Conservation (phyloP, 164 flowering plant species). For the Liquidambar formosana region DNA sequence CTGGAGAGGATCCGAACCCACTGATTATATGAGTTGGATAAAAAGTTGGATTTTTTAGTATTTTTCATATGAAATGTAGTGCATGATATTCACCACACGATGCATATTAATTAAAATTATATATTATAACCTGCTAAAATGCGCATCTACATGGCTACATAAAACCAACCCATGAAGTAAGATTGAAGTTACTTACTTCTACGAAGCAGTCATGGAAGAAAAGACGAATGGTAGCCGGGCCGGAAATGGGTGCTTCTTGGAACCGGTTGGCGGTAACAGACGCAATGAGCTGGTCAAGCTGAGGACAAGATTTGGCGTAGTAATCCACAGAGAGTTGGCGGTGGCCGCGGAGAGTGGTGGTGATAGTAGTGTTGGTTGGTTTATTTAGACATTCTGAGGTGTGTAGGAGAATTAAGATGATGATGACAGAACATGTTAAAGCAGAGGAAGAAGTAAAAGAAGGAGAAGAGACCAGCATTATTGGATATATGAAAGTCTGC, state of each 20-base stretch:
- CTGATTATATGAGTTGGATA: no score
- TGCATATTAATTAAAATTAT: no score
- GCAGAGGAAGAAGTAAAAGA: slow-evolving; percentile 6
- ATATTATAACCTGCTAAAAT: slow-evolving; percentile 4
- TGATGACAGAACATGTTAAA: slow-evolving; percentile 6
- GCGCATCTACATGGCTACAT: neutral
- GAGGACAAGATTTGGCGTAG: slow-evolving; percentile 80
- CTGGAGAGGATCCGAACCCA: no score
- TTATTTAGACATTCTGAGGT: slow-evolving; percentile 5
- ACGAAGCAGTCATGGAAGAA: slow-evolving; percentile 99
- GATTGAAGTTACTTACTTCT: slow-evolving; percentile 38
- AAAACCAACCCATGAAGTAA: no score
- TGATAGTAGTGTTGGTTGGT: neutral
- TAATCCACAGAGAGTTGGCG: slow-evolving; percentile 54
- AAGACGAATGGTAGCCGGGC: slow-evolving; percentile 88
- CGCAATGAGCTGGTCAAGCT: slow-evolving; percentile 65
- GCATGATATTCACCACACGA: no score
- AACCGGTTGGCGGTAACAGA: slow-evolving; percentile 65
- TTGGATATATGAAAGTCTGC: slow-evolving; percentile 7
- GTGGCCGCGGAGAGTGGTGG: slow-evolving; percentile 1
- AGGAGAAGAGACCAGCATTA: slow-evolving; percentile 21
- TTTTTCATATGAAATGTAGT: no score
- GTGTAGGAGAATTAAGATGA: slow-evolving; percentile 7
- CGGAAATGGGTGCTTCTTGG: slow-evolving; percentile 61
- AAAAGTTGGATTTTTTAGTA: no score